Evolutionary conservation across 2,329 filamentous ascomycete species (phyloP).

Genomic region (Talaromyces sp.): DNA sequence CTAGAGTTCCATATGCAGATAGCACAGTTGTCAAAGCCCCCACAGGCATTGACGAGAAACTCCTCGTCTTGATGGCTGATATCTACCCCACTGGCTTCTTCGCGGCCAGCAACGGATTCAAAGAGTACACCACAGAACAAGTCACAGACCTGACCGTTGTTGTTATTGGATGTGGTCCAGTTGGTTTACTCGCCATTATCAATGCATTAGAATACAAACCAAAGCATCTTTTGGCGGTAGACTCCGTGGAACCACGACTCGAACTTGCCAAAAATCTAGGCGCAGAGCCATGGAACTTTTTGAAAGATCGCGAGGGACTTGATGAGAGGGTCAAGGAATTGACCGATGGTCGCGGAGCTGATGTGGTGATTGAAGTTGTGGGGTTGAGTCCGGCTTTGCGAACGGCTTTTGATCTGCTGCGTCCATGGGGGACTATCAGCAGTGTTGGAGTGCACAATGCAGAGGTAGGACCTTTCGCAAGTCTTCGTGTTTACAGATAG

Average conservation of each 20-base stretch:
- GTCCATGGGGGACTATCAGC: slow-evolving; percentile 69
- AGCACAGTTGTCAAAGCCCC: slow-evolving; percentile 74
- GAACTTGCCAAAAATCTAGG: slow-evolving; percentile 69
- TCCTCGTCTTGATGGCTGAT: slow-evolving; percentile 83
- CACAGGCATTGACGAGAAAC: slow-evolving; percentile 65
- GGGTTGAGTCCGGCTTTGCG: slow-evolving; percentile 65
- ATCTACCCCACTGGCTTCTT: slow-evolving; percentile 86
- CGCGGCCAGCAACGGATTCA: slow-evolving; percentile 73
- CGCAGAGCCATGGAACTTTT: slow-evolving; percentile 79
- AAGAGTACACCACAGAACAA: slow-evolving; percentile 55
- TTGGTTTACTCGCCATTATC: slow-evolving; percentile 79
- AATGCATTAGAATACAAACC: slow-evolving; percentile 73
- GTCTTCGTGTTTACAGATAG: not conserved
- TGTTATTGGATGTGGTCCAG: slow-evolving; percentile 78
- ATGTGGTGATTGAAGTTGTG: slow-evolving; percentile 78
- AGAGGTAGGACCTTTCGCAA: slow-evolving; percentile 49
- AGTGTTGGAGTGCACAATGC: slow-evolving; percentile 74
- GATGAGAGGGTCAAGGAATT: slow-evolving; percentile 66
- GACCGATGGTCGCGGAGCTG: slow-evolving; percentile 76
- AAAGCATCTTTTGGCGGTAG: slow-evolving; percentile 72
- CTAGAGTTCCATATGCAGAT: slow-evolving; percentile 76
- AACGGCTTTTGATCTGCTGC: slow-evolving; percentile 66
- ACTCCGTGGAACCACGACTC: slow-evolving; percentile 71
- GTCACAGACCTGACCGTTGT: slow-evolving; percentile 68
- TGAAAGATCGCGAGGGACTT: slow-evolving; percentile 62